Conservation (phyloP, 129 eudicot genomes). For the Silybum marianum region DNA sequence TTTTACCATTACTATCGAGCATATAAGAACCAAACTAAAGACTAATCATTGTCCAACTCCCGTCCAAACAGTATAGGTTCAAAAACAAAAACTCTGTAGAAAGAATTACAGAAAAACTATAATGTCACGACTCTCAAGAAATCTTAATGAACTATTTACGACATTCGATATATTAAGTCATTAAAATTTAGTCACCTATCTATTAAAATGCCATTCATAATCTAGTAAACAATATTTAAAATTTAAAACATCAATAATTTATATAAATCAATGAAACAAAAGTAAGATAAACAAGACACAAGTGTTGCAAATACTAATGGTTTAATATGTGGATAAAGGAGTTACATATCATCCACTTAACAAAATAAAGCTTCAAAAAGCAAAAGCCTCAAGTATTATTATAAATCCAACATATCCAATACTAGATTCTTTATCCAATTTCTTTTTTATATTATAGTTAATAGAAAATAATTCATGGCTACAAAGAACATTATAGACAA, state of each 20-base stretch:
- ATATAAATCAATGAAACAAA: not conserved
- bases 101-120: not conserved
- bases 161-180: not conserved
- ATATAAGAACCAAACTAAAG: not conserved
- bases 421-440: conserved; percentile 26
- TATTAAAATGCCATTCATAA: not conserved
- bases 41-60: not conserved
- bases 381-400: conserved; percentile 10
- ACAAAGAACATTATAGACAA: not conserved
- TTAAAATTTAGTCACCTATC: not conserved
- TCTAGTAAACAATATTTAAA: not conserved
- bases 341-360: conserved; percentile 37
- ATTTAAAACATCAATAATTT: not conserved
- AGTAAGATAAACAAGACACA: conserved; percentile 9
- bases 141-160: not conserved
- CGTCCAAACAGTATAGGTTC: no score
- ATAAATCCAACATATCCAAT: conserved; percentile 21
- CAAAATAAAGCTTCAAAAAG: conserved; percentile 30
- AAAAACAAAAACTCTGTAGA: not conserved
- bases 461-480: not conserved
- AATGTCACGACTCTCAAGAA: not conserved
- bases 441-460: not conserved
- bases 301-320: conserved; percentile 8
- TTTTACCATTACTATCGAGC: not conserved
- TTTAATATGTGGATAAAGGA: conserved; percentile 32